Percentiles rank a stretch among this genome's conserved stretches.
phyloP scores from a whole-genome alignment of 441 rosid genomes.

The Dalechampia spathulata region DNA sequence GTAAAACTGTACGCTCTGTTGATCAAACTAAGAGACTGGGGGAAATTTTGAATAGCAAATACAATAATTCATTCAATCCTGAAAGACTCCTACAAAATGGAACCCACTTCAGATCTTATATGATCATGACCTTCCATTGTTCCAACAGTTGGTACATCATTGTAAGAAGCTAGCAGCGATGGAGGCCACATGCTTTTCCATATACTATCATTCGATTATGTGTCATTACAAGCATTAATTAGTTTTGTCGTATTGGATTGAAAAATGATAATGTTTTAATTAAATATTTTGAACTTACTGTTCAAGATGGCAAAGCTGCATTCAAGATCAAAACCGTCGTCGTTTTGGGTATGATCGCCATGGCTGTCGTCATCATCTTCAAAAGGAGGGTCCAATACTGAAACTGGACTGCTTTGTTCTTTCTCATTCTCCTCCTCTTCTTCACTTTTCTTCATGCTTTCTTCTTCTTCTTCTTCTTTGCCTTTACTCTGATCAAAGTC shows the following conservation, averaged over 20 bases:
- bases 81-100: too few relatives aligned
- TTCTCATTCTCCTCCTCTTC: conserved; percentile 63
- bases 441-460: conserved; percentile 35
- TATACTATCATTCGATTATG: too few relatives aligned
- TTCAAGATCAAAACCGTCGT: conserved; percentile 39
- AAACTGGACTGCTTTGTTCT: conserved; percentile 91
- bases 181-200: too few relatives aligned
- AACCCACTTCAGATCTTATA: conserved; percentile 4
- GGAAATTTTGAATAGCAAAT: too few relatives aligned
- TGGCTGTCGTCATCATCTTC: conserved; percentile 57
- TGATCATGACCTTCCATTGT: conserved; percentile 13
- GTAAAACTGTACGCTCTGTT: too few relatives aligned
- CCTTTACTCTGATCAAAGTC: conserved; percentile 26
- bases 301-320: conserved; percentile 65
- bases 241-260: too few relatives aligned
- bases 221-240: too few relatives aligned
- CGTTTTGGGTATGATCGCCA: conserved; percentile 28
- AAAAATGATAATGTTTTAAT: too few relatives aligned
- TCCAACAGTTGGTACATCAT: too few relatives aligned
- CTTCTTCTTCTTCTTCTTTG: conserved; percentile 31
- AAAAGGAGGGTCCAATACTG: conserved; percentile 84
- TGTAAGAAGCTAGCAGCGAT: too few relatives aligned
- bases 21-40: too few relatives aligned
- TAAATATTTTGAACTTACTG: conserved; percentile 55
- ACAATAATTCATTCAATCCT: too few relatives aligned